Evolutionary conservation across 768 basidiomycete genomes (phyloP), one percentile per base, ranked within the genome.

Genomic region (Lentinula lateritia): DNA sequence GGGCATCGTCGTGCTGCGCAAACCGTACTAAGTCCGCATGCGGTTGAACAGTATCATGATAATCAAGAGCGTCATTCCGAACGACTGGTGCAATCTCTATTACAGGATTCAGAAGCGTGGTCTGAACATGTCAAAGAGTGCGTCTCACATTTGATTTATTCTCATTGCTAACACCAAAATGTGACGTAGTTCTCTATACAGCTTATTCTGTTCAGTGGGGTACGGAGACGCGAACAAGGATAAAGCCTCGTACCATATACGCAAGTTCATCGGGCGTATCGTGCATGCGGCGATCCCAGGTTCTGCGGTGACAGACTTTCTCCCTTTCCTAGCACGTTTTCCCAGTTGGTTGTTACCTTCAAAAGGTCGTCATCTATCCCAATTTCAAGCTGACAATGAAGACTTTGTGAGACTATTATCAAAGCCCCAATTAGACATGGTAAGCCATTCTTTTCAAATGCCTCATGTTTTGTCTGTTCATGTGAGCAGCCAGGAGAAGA

Each of bases 211-310:
- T 13, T 28, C 45, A 5, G 28, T 60, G 1, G 58, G 58, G n/a
- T 50, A 60, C 34, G 56, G 56, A 32, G 18, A 42, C 34, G 15
- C 32, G 10, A 23, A n/a, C 32, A 60, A 28, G 16, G 45, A 18
- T 8, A 15, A 10, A 5, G 46, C 48, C 34, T 35, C 56, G 28
- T 4, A 28, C 15, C 20, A 41, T 32, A 32, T 58, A 42, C n/a
- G 34, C 38, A 28, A 66, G 43, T 67, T 69, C 32, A 66, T 70
- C 36, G 54, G 63, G 12, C 68, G 74, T 8, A 58, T 77, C 15
- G 71, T 72, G 13, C 66, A 66, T 9, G 74, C 78, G 2, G 69
- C 70, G 8, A 67, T 69, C 39, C 77, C 76, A 41, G 78, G 78
- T 2, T 67, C 70, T 34, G 72, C 72, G 61, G 34, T 74, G 28